Evolutionary conservation across 345 rosid species (phyloP).

Genomic region (Aquilaria malaccensis): DNA sequence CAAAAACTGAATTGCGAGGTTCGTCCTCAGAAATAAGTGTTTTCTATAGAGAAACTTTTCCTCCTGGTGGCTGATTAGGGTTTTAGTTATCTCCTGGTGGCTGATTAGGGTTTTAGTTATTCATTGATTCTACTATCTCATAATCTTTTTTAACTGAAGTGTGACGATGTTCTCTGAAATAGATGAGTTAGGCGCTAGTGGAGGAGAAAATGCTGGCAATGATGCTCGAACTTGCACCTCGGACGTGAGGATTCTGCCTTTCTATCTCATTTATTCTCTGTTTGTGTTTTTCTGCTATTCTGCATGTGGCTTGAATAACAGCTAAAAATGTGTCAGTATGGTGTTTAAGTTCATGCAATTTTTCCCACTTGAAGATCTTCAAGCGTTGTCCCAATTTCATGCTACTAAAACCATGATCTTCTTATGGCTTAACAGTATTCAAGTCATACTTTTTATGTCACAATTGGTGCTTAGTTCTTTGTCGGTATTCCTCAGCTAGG

Average conservation of each 20-base stretch:
- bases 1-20: constrained; percentile 1
- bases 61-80: constrained; percentile 16
- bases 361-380: too few relatives aligned
- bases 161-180: constrained; percentile 7
- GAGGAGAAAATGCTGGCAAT: constrained; percentile 18
- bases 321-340: too few relatives aligned
- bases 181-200: constrained; percentile 22
- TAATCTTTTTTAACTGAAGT: neutral
- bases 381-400: too few relatives aligned
- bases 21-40: too few relatives aligned
- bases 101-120: constrained; percentile 18
- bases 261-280: neutral
- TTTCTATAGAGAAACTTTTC: too few relatives aligned
- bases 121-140: neutral
- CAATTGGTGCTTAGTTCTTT: too few relatives aligned
- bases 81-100: constrained; percentile 9
- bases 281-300: too few relatives aligned
- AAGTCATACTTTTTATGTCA: neutral
- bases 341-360: too few relatives aligned
- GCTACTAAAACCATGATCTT: neutral
- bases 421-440: neutral
- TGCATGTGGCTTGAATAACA: too few relatives aligned
- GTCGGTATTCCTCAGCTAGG: too few relatives aligned
- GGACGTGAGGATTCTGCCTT: constrained; percentile 25
- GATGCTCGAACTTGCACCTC: constrained; percentile 17